These are phyloP conservation scores for Heracleum sosnowskyi DNA, from an alignment of 129 eudicot genomes.

Conservation along the genomic window DNA sequence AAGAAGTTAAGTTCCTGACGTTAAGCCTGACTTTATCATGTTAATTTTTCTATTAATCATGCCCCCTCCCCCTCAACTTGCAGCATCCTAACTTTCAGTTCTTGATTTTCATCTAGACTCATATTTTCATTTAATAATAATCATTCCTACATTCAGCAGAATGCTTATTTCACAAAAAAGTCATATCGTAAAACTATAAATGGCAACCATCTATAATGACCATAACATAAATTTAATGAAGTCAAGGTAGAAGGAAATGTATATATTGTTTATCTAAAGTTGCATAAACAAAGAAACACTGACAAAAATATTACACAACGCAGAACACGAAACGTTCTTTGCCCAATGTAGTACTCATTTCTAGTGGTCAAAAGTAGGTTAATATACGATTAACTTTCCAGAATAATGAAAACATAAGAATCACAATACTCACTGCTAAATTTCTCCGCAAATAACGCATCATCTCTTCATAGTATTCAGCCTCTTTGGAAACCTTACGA, in stretches of 20 bases:
- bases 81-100: neutral
- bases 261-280: neutral
- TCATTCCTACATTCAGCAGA: slow-evolving; percentile 7
- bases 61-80: no score
- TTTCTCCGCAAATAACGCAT: slow-evolving; percentile 85
- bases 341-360: slow-evolving; percentile 6
- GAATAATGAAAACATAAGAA: neutral
- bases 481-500: slow-evolving; percentile 80
- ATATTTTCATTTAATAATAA: neutral
- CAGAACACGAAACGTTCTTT: neutral
- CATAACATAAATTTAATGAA: neutral
- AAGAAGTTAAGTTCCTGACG: neutral
- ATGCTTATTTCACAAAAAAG: neutral
- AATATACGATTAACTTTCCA: neutral
- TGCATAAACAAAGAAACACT: neutral
- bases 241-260: no score
- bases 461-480: slow-evolving; percentile 97
- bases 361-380: neutral
- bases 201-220: neutral
- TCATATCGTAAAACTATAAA: neutral
- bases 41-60: neutral
- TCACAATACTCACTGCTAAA: slow-evolving; percentile 56
- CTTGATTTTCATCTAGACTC: neutral
- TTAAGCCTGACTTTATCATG: neutral
- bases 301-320: neutral